These are phyloP conservation scores for Terana coerulea DNA, from an alignment of 768 basidiomycete species.

Conservation along the genomic window DNA sequence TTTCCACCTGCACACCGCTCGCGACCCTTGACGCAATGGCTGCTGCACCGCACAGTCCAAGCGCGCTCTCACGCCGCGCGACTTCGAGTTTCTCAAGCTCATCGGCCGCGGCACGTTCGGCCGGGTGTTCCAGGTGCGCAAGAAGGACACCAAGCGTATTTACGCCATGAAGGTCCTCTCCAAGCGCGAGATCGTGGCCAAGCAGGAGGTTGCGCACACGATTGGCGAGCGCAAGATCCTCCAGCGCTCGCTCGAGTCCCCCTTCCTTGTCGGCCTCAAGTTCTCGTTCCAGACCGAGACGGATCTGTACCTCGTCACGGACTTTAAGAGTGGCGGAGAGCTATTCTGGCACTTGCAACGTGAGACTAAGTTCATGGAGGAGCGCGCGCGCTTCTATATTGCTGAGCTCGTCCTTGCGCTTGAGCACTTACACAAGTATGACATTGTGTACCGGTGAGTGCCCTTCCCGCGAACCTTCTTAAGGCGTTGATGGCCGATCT, in stretches of 20 bases:
- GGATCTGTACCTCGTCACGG: conserved; percentile 94
- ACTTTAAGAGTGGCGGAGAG: conserved; percentile 98
- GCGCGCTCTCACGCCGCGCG: conserved; percentile 84
- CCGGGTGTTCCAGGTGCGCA: conserved; percentile 98
- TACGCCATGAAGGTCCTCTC: conserved; percentile 99
- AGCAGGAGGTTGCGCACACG: conserved; percentile 99
- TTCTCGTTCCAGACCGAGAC: conserved; percentile 97
- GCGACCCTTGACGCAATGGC: too few relatives aligned
- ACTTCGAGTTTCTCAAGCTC: conserved; percentile 98
- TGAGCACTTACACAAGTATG: conserved; percentile 96
- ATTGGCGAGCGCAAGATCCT: conserved; percentile 99
- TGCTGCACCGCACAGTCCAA: conserved; percentile 61
- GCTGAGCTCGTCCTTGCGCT: conserved; percentile 93
- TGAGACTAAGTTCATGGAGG: conserved; percentile 91
- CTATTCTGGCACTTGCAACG: conserved; percentile 98
- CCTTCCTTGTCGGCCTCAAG: conserved; percentile 97
- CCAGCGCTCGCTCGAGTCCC: conserved; percentile 87
- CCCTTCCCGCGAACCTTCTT: conserved; percentile 20
- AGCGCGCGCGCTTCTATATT: conserved; percentile 93
- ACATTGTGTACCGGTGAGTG: conserved; percentile 87
- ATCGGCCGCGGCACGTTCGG: conserved; percentile 99
- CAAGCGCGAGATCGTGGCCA: conserved; percentile 98
- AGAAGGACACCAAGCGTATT: conserved; percentile 96
- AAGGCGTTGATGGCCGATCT: too few relatives aligned
- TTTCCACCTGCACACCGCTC: too few relatives aligned